Base-by-base conservation (phyloP, 768 basidiomycete genomes). In the Lactarius hengduanensis region DNA sequence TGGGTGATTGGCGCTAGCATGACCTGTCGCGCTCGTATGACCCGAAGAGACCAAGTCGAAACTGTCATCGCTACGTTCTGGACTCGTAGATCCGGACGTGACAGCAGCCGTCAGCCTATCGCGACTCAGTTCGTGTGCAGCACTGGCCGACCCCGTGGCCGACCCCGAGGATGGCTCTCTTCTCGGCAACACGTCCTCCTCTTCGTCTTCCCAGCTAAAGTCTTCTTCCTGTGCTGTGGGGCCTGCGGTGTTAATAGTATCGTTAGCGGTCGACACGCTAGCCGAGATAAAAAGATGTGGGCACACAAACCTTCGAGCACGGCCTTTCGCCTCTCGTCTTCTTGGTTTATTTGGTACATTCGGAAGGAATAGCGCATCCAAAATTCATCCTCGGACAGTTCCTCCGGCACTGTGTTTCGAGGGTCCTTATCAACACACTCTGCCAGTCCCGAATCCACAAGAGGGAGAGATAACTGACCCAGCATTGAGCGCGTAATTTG, bases 341-440 rank as follows among this genome's bases (percentile, higher is more conserved):
- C 91, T n/a, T 78, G 74, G 60, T 86, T 83, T 65, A 94, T 92
- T 72, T 94, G 93, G 74, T 91, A 80, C 22, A 86, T 83, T 13
- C 94, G 84, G 84, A 95, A 97, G 79, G 94, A 95, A 78, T 92
- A 96, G 8, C 94, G 84, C 45, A 82, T 82, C 94, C 94, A 96
- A 76, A 96, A 97, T 16, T 79, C 79, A 55, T 86, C 83, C 59
- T 82, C 81, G 1, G 83, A 80, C 75, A 94, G 78, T 59, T 80
- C 80, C 13, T 83, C 80, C 1, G 92, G 91, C 2, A 93, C 93
- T 94, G 69, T n/a, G 28, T n/a, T 22, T 6, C 3, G 5, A 47
- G 4, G 20, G 13, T 26, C 50, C 15, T 15, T 38, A 58, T 36
- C 22, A 50, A 43, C 4, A 43, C 4, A 47, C 60, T 9, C 43